Evolutionary conservation across 2,329 filamentous ascomycete species (phyloP).

Genomic region (Orbilia ellipsospora): DNA sequence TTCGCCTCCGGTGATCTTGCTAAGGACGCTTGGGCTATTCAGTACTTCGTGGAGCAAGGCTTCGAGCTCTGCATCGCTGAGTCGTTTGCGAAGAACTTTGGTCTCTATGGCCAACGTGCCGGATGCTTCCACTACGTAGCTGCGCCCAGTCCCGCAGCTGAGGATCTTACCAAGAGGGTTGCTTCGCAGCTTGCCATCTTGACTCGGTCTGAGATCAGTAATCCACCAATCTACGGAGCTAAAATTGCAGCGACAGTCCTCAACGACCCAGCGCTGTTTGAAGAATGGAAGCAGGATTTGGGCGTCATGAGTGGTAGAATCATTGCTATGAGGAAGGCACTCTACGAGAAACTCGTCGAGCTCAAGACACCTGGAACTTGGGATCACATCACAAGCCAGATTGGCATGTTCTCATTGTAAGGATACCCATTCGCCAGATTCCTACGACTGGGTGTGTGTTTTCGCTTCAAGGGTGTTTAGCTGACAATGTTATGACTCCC

Average conservation of each 20-base stretch:
- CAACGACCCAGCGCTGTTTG: slow-evolving; percentile 82
- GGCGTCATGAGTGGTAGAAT: slow-evolving; percentile 99
- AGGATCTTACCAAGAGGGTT: slow-evolving; percentile 88
- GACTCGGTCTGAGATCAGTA: slow-evolving; percentile 96
- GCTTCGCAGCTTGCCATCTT: slow-evolving; percentile 99
- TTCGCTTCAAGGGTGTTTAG: not conserved
- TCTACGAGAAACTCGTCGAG: slow-evolving; percentile 94
- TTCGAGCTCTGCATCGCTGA: slow-evolving; percentile 89
- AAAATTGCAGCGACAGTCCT: slow-evolving; percentile 93
- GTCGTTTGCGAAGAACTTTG: slow-evolving; percentile 86
- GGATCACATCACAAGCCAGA: slow-evolving; percentile 98
- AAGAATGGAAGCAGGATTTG: slow-evolving; percentile 95
- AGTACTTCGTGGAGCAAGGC: slow-evolving; percentile 92
- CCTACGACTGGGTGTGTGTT: not conserved
- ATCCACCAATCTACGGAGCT: slow-evolving; percentile 95
- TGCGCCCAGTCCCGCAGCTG: slow-evolving; percentile 70
- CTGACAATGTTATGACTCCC: slow-evolving; percentile 15
- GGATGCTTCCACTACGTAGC: slow-evolving; percentile 95
- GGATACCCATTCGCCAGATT: slow-evolving; percentile 14
- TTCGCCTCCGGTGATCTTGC: slow-evolving; percentile 93
- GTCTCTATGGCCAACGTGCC: slow-evolving; percentile 97
- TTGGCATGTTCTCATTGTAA: slow-evolving; percentile 93
- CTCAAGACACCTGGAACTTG: slow-evolving; percentile 97
- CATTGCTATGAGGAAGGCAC: slow-evolving; percentile 94
- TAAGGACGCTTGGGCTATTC: slow-evolving; percentile 91